A percentile compares a stretch with the other conserved stretches of the same genome.
Conservation (phyloP, 257 asterid species). For the Asclepias syriaca region DNA sequence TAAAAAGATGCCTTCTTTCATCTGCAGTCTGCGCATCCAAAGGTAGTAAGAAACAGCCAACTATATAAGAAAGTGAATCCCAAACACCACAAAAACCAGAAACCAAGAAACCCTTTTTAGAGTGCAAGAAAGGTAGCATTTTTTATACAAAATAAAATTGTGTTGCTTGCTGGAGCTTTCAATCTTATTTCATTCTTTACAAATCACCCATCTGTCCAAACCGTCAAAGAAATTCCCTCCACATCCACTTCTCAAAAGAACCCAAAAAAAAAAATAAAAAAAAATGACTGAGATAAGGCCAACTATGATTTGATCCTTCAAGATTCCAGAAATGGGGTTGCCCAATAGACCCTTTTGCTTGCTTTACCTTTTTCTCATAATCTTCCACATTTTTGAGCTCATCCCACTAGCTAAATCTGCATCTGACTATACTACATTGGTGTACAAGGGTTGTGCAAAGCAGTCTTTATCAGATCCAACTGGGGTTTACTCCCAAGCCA, state of each 20-base stretch:
- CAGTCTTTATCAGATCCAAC: conserved; percentile 81
- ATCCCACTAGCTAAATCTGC: conserved; percentile 49
- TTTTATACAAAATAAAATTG: neutral
- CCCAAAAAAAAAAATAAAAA: too few species aligned
- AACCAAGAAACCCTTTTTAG: conserved; percentile 29
- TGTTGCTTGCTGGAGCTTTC: conserved; percentile 22
- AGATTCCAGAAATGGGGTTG: conserved; percentile 48
- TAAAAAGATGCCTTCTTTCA: conserved; percentile 25
- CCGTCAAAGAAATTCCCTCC: conserved; percentile 16
- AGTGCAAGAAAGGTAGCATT: conserved; percentile 18
- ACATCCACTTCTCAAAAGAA: neutral
- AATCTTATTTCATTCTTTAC: conserved; percentile 22
- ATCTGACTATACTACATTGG: conserved; percentile 55
- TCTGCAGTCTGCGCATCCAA: conserved; percentile 30
- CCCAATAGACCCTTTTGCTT: conserved; percentile 37
- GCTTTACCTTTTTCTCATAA: conserved; percentile 26
- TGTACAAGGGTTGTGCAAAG: conserved; percentile 92
- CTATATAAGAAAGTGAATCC: conserved; percentile 30
- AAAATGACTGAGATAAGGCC: neutral
- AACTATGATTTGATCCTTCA: conserved; percentile 52
- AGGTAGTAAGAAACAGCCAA: conserved; percentile 24
- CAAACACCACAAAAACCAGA: conserved; percentile 35
- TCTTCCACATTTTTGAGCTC: conserved; percentile 35
- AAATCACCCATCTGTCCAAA: conserved; percentile 23
- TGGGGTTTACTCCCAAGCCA: conserved; percentile 81